Percentiles rank a stretch among this genome's conserved stretches.
phyloP scores from a whole-genome alignment of 495 filamentous ascomycete species.

The Tetracladium setigerum region DNA sequence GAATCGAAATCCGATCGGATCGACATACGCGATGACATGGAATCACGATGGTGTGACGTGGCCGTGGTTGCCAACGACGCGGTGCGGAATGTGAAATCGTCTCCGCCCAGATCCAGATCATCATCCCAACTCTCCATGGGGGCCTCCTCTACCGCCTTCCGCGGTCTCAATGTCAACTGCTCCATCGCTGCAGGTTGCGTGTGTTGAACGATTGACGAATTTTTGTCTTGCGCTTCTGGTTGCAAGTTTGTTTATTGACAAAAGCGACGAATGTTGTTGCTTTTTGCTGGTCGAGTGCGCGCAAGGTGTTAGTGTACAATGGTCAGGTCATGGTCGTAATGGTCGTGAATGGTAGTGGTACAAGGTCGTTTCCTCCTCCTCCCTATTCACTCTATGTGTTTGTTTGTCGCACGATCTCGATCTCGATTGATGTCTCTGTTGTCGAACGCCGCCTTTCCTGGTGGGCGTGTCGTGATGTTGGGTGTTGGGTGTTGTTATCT shows the following conservation, averaged over 20 bases:
- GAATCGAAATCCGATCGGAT: slow-evolving; percentile 76
- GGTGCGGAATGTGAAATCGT: slow-evolving; percentile 60
- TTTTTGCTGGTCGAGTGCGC: not conserved
- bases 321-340: not conserved
- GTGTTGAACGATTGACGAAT: too few relatives aligned
- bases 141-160: slow-evolving; percentile 48
- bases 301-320: not conserved
- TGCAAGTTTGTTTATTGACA: too few relatives aligned
- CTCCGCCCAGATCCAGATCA: slow-evolving; percentile 71
- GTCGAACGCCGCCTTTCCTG: too few relatives aligned
- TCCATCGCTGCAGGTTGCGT: slow-evolving; percentile 36
- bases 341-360: too few relatives aligned
- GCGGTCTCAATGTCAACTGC: slow-evolving; percentile 45
- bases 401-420: too few relatives aligned
- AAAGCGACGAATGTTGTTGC: not conserved
- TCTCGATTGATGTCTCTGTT: too few relatives aligned
- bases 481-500: too few relatives aligned
- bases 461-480: too few relatives aligned
- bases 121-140: slow-evolving; percentile 84
- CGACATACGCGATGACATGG: slow-evolving; percentile 68
- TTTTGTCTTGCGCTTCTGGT: too few relatives aligned
- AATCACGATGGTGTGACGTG: slow-evolving; percentile 58
- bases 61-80: slow-evolving; percentile 51
- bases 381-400: too few relatives aligned
- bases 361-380: too few relatives aligned